These are phyloP conservation scores for Ilex asprella DNA, from an alignment of 257 asterid species.

Conservation along the genomic window DNA sequence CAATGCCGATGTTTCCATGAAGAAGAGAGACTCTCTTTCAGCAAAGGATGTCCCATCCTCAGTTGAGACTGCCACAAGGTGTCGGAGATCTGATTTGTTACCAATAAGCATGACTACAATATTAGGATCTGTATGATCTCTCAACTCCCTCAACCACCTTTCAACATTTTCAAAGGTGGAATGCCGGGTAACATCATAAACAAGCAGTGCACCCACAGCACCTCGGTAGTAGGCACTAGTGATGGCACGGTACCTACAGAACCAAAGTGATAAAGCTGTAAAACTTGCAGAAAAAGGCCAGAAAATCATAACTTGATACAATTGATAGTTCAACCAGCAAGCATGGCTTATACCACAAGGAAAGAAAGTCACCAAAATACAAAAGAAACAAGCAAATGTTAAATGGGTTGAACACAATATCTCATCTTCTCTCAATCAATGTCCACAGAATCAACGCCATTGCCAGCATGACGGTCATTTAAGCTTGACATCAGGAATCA, in stretches of 20 bases:
- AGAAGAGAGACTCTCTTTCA: conserved; percentile 72
- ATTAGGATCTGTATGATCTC: conserved; percentile 83
- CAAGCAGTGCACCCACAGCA: conserved; percentile 85
- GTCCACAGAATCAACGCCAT: no score
- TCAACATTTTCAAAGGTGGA: conserved; percentile 66
- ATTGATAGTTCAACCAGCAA: no score
- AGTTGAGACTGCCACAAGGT: conserved; percentile 67
- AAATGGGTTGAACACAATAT: no score
- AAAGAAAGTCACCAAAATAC: no score
- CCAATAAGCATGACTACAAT: conserved; percentile 80
- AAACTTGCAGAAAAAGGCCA: conserved; percentile 4
- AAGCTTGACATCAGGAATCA: no score
- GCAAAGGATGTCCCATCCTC: conserved; percentile 73
- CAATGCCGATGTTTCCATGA: conserved; percentile 86
- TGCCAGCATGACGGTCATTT: no score
- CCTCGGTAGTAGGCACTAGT: conserved; percentile 91
- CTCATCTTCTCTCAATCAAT: no score
- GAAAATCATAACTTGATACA: background rate
- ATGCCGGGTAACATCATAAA: conserved; percentile 75
- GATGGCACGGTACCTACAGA: conserved; percentile 71
- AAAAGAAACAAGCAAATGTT: no score
- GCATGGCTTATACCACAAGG: no score
- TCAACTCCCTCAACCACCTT: conserved; percentile 67
- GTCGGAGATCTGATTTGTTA: conserved; percentile 84
- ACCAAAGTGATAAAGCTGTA: conserved; percentile 1